These are phyloP conservation scores for Globisporangium perplexum DNA, from an alignment of 352 stramenopile genomes.

Conservation along the genomic window DNA sequence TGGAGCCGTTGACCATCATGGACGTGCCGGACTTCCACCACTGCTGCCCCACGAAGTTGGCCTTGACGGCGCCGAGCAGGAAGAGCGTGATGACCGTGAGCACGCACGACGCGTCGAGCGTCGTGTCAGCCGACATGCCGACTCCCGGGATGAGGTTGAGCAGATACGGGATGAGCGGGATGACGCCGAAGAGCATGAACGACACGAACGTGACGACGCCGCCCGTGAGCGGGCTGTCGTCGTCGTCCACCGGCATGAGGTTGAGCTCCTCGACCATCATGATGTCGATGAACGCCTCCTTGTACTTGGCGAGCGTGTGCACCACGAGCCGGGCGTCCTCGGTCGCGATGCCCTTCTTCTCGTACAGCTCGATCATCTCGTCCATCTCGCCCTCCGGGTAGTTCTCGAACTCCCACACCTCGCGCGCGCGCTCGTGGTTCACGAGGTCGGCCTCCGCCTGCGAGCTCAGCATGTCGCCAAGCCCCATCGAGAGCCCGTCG, in stretches of 20 bases:
- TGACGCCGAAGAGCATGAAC: conserved; percentile 89
- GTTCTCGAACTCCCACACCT: conserved; percentile 95
- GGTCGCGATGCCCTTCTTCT: conserved; percentile 85
- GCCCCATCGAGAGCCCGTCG: conserved; percentile 93
- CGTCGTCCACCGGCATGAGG: conserved; percentile 91
- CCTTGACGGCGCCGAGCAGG: conserved; percentile 91
- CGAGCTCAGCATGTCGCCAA: conserved; percentile 93
- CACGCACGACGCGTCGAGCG: conserved; percentile 91
- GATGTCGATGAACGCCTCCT: conserved; percentile 96
- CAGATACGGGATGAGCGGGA: conserved; percentile 93
- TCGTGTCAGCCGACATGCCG: conserved; percentile 46
- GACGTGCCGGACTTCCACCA: conserved; percentile 60
- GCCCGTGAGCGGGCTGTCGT: conserved; percentile 83
- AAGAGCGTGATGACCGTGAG: conserved; percentile 94
- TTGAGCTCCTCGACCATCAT: conserved; percentile 97
- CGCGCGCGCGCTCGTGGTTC: conserved; percentile 88
- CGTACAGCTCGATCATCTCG: conserved; percentile 97
- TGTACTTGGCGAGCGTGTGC: conserved; percentile 95
- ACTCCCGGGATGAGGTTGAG: conserved; percentile 76
- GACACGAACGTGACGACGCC: conserved; percentile 88
- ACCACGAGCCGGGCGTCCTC: conserved; percentile 91
- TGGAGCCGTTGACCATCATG: conserved; percentile 75
- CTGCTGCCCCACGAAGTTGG: conserved; percentile 73
- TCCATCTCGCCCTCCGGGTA: conserved; percentile 94
- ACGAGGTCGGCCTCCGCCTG: conserved; percentile 93